Conservation (phyloP, 1,284 basidiomycete genomes). For the Pulchroboletus neoregius region DNA sequence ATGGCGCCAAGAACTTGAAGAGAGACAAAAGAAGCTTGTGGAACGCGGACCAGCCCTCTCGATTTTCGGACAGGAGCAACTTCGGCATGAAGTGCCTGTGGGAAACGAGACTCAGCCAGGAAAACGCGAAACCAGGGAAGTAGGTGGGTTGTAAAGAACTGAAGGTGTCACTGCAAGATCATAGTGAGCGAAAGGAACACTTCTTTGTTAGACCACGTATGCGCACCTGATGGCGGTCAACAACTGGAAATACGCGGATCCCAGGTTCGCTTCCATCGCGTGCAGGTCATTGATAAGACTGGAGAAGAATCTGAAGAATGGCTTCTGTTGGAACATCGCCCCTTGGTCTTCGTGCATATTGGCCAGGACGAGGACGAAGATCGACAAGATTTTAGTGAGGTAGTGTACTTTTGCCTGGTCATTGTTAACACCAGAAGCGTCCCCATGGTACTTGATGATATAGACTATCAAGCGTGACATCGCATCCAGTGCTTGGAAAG, state of each 20-base stretch:
- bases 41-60: constrained; percentile 95
- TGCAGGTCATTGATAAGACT: constrained; percentile 92
- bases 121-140: constrained; percentile 98
- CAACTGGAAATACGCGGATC: constrained; percentile 85
- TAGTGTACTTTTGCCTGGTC: constrained; percentile 96
- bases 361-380: constrained; percentile 93
- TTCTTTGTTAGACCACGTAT: neutral
- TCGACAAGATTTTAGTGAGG: constrained; percentile 95
- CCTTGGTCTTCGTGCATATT: constrained; percentile 95
- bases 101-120: constrained; percentile 96
- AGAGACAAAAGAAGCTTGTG: constrained; percentile 91
- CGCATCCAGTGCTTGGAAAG: constrained; percentile 93
- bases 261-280: constrained; percentile 78
- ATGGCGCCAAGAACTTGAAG: constrained; percentile 91
- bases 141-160: constrained; percentile 95
- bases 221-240: constrained; percentile 82
- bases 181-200: constrained; percentile 16
- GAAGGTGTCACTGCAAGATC: constrained; percentile 75
- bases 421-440: constrained; percentile 83
- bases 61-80: constrained; percentile 77
- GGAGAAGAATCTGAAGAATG: constrained; percentile 98
- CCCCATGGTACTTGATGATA: constrained; percentile 99
- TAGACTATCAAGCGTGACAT: constrained; percentile 94
- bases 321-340: constrained; percentile 90
- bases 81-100: constrained; percentile 98